Percentiles rank a stretch among this genome's conserved stretches.
Conservation (phyloP, 805 yeast genomes). For the Jamesozyma spencerorum region DNA sequence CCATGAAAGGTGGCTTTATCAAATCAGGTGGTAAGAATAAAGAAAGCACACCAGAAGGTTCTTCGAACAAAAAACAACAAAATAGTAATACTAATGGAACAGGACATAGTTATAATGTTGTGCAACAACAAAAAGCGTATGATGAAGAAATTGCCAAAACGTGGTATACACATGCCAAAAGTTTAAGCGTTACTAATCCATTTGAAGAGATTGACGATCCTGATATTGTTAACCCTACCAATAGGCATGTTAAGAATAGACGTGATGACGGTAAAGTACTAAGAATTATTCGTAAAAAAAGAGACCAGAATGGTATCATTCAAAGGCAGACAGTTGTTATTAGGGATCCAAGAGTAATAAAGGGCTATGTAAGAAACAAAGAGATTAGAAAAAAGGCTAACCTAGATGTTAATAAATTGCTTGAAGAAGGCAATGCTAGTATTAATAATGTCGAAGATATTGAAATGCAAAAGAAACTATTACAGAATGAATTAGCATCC, state of each 20-base stretch:
- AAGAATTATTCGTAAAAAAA: conserved; percentile 66
- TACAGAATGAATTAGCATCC: conserved; percentile 77
- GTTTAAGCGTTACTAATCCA: conserved; percentile 38
- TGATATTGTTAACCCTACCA: conserved; percentile 30
- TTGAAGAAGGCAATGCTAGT: conserved; percentile 23
- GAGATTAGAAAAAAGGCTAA: conserved; percentile 53
- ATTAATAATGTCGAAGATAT: conserved; percentile 73
- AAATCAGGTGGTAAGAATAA: conserved; percentile 14
- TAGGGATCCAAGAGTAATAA: conserved; percentile 78
- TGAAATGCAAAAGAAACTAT: conserved; percentile 60
- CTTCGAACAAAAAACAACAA: conserved; percentile 26
- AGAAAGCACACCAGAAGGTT: conserved; percentile 8
- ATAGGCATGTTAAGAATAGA: conserved; percentile 20
- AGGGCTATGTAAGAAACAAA: conserved; percentile 69
- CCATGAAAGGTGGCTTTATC: conserved; percentile 89
- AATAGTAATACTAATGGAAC: conserved; percentile 24
- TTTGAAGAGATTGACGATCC: conserved; percentile 31
- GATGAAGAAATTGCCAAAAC: conserved; percentile 82
- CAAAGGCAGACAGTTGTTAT: conserved; percentile 74
- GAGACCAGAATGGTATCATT: conserved; percentile 76
- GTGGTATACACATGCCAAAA: conserved; percentile 76
- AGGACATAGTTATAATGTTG: conserved; percentile 71
- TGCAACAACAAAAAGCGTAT: conserved; percentile 80
- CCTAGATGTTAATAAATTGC: conserved; percentile 44
- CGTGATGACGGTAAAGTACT: conserved; percentile 36